These are phyloP conservation scores for Vanilla planifolia DNA, from an alignment of 106 monocot species.

Conservation along the genomic window DNA sequence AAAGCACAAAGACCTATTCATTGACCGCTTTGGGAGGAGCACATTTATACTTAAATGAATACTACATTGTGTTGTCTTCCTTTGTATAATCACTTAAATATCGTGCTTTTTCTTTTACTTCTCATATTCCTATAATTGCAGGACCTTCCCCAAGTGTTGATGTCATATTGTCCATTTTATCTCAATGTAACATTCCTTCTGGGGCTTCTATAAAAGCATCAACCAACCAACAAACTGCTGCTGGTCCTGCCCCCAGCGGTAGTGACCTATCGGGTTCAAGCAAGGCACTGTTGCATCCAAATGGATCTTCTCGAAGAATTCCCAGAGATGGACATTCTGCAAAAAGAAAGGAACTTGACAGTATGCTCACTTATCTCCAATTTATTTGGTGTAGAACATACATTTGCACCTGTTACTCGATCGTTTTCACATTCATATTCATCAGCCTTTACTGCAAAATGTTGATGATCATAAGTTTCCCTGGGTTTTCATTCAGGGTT, in stretches of 20 bases:
- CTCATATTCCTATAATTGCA: slow-evolving; percentile 20
- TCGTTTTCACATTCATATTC: not conserved
- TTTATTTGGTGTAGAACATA: not conserved
- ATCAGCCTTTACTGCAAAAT: too few species aligned
- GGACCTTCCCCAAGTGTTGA: slow-evolving; percentile 76
- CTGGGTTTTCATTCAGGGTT: too few species aligned
- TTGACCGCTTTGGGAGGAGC: too few species aligned
- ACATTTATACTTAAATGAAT: too few species aligned
- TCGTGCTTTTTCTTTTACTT: too few species aligned
- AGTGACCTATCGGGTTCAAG: slow-evolving; percentile 78
- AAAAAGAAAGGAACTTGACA: slow-evolving; percentile 63
- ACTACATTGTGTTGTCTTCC: too few species aligned
- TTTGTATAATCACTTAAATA: too few species aligned
- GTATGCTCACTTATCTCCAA: slow-evolving; percentile 32
- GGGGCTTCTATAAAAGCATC: slow-evolving; percentile 28
- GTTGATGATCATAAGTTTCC: too few species aligned
- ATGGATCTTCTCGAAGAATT: slow-evolving; percentile 46
- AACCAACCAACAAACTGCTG: slow-evolving; percentile 31
- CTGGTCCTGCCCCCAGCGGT: slow-evolving; percentile 37
- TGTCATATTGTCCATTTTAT: slow-evolving; percentile 59
- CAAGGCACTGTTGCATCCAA: slow-evolving; percentile 49
- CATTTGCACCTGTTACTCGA: not conserved
- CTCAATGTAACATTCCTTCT: slow-evolving; percentile 53
- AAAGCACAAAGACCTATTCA: too few species aligned
- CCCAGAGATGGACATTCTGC: slow-evolving; percentile 34